Percentiles rank a stretch among this genome's conserved stretches.
Evolutionary conservation across 1,284 basidiomycete species (phyloP).

Genomic region (Ganoderma multipileum): DNA sequence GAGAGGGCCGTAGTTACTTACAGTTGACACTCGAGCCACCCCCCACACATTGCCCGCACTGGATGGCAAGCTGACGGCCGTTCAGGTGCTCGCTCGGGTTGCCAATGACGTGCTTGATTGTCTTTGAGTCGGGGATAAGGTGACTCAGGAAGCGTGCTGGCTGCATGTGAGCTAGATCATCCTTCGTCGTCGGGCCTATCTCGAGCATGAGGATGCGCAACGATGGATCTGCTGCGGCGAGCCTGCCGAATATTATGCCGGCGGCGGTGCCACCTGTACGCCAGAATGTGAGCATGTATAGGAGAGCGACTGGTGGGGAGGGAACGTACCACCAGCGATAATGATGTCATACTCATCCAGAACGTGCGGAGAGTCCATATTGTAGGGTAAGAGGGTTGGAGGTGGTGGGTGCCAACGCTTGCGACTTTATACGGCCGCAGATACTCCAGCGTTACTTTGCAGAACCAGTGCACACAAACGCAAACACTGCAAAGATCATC

Average conservation of each 20-base stretch:
- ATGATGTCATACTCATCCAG: conserved; percentile 49
- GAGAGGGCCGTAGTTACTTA: conserved; percentile 41
- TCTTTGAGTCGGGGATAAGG: conserved; percentile 34
- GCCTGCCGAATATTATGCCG: conserved; percentile 50
- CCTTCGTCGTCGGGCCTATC: conserved; percentile 44
- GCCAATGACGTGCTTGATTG: conserved; percentile 26
- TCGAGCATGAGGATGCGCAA: conserved; percentile 51
- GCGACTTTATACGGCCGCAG: neutral
- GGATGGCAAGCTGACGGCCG: conserved; percentile 49
- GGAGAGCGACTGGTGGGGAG: neutral
- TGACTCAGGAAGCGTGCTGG: conserved; percentile 42
- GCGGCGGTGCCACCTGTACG: conserved; percentile 49
- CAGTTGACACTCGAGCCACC: conserved; percentile 67
- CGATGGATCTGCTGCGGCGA: conserved; percentile 48
- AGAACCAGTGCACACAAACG: neutral
- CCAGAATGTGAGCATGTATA: neutral
- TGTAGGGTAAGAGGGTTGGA: neutral
- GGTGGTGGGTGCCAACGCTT: neutral
- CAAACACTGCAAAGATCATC: too few relatives aligned
- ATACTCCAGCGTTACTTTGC: neutral
- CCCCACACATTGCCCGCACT: conserved; percentile 54
- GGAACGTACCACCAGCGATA: conserved; percentile 52
- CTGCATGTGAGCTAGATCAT: conserved; percentile 39
- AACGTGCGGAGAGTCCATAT: neutral
- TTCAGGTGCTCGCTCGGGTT: conserved; percentile 44